Percentiles rank a stretch among this genome's conserved stretches.
Conservation (phyloP, 306 rosid species). For the Quercus wislizeni region DNA sequence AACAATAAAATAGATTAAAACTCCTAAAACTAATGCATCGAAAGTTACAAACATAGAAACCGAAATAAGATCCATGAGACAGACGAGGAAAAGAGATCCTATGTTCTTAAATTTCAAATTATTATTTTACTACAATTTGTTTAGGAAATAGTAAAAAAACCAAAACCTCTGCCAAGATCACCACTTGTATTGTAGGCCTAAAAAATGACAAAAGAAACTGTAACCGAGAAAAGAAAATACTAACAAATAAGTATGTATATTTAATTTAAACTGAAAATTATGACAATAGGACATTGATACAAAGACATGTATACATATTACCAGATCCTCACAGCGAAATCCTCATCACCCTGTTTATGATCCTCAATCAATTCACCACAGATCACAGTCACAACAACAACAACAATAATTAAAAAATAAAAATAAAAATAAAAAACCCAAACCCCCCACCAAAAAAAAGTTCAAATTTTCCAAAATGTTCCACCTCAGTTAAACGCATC, state of each 20-base stretch:
- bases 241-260: constrained; percentile 11
- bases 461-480: background rate
- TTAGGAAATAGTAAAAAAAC: too few species aligned
- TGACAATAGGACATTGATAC: constrained; percentile 20
- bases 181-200: background rate
- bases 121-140: too few species aligned
- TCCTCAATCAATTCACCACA: background rate
- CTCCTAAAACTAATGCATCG: too few species aligned
- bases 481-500: constrained; percentile 58
- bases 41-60: too few species aligned
- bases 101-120: too few species aligned
- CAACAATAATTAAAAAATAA: background rate
- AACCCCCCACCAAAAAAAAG: background rate
- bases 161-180: too few species aligned
- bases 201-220: background rate
- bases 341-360: background rate
- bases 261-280: constrained; percentile 24
- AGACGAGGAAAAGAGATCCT: too few species aligned
- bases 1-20: too few species aligned
- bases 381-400: background rate
- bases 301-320: constrained; percentile 25
- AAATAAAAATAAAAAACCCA: background rate
- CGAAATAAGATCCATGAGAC: too few species aligned
- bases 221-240: background rate
- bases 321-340: background rate